phyloP scores from a whole-genome alignment of 345 rosid species.

The Sonneratia caseolaris region DNA sequence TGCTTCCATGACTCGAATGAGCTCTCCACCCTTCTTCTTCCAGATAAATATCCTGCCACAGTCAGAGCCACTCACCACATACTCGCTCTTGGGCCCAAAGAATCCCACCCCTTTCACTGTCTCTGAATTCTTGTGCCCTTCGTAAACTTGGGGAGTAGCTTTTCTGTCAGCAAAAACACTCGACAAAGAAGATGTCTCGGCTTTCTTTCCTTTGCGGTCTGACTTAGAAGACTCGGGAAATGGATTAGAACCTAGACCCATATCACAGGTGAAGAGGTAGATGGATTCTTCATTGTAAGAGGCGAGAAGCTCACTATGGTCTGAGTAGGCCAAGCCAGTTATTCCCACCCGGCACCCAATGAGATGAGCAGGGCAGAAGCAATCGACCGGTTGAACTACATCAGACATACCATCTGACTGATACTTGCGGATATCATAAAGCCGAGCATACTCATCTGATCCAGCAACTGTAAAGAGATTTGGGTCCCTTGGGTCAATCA shows the following conservation, averaged over 20 bases:
- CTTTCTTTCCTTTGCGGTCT: slow-evolving; percentile 21
- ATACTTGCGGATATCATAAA: slow-evolving; percentile 74
- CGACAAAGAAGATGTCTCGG: slow-evolving; percentile 16
- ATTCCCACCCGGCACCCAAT: slow-evolving; percentile 61
- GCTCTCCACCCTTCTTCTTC: slow-evolving; percentile 78
- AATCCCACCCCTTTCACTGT: slow-evolving; percentile 85
- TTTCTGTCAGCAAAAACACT: slow-evolving; percentile 15
- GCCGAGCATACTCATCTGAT: slow-evolving; percentile 64
- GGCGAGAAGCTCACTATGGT: slow-evolving; percentile 83
- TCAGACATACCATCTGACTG: slow-evolving; percentile 43
- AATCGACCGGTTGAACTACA: slow-evolving; percentile 44
- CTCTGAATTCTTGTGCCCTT: slow-evolving; percentile 66
- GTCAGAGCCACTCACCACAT: slow-evolving; percentile 92
- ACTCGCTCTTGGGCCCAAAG: slow-evolving; percentile 79
- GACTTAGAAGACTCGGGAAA: slow-evolving; percentile 22
- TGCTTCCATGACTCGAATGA: slow-evolving; percentile 69
- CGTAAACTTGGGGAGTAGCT: slow-evolving; percentile 49
- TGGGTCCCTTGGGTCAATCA: slow-evolving; percentile 74
- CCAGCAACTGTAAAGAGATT: slow-evolving; percentile 78
- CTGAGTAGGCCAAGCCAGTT: slow-evolving; percentile 85
- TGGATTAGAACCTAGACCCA: slow-evolving; percentile 73
- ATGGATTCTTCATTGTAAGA: slow-evolving; percentile 69
- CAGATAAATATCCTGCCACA: slow-evolving; percentile 94
- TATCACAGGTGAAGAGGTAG: slow-evolving; percentile 57
- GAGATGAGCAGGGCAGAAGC: slow-evolving; percentile 72